A percentile compares a stretch with the other conserved stretches of the same genome.
These are phyloP conservation scores for Hypoxylon sp. DNA, from an alignment of 2,329 filamentous ascomycete genomes.

Conservation along the genomic window DNA sequence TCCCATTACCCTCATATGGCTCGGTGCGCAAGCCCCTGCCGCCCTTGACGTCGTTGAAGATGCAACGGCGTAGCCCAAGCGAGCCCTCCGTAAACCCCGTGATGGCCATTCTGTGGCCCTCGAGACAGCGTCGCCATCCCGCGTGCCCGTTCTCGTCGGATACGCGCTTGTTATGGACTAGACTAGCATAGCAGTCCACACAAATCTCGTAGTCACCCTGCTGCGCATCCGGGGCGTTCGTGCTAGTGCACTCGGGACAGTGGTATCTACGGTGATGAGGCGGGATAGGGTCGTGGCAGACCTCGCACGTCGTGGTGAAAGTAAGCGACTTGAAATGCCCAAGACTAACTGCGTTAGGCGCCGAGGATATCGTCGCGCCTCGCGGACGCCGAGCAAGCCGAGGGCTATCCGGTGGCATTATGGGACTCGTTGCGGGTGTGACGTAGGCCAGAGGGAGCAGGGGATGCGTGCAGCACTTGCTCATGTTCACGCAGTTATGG, in stretches of 20 bases:
- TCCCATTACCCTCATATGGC: constrained; percentile 55
- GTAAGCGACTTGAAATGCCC: constrained; percentile 76
- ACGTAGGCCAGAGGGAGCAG: constrained; percentile 81
- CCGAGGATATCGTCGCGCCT: constrained; percentile 64
- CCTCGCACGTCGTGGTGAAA: constrained; percentile 83
- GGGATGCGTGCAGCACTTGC: constrained; percentile 84
- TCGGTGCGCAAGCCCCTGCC: constrained; percentile 78
- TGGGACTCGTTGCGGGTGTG: constrained; percentile 30
- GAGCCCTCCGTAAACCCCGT: constrained; percentile 80
- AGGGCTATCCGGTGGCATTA: constrained; percentile 59
- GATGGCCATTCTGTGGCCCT: constrained; percentile 87
- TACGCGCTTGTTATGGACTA: constrained; percentile 76
- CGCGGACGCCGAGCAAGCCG: constrained; percentile 60
- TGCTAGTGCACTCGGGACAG: constrained; percentile 79
- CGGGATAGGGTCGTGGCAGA: constrained; percentile 81
- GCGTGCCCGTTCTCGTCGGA: constrained; percentile 80
- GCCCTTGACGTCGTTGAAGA: constrained; percentile 82
- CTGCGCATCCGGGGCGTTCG: constrained; percentile 61
- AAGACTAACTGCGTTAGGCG: constrained; percentile 62
- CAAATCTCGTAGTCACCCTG: constrained; percentile 91
- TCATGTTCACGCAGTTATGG: constrained; percentile 87
- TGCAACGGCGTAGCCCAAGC: constrained; percentile 76
- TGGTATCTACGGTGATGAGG: constrained; percentile 81
- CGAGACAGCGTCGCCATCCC: constrained; percentile 87
- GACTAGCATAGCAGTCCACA: constrained; percentile 79